Evolutionary conservation across 192 early-diverging fungal genomes (phyloP).

Genomic region (Ambispora gerdemannii): DNA sequence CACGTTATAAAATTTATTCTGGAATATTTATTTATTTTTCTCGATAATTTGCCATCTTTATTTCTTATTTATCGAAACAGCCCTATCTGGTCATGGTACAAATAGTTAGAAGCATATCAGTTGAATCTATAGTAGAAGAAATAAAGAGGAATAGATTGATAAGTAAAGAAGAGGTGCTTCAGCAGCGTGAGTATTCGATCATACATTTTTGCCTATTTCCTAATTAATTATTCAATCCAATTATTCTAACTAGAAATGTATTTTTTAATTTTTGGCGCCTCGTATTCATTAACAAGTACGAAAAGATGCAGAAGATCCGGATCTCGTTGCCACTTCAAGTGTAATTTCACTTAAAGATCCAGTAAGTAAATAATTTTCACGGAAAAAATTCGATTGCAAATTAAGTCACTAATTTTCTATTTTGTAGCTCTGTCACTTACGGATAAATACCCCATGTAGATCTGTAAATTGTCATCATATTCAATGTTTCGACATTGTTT

Average conservation of each 20-base stretch:
- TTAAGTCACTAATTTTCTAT: not conserved
- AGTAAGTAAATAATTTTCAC: conserved; percentile 42
- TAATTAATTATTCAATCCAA: not conserved
- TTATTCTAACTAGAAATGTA: not conserved
- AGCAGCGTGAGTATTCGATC: conserved; percentile 36
- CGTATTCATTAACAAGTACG: conserved; percentile 31
- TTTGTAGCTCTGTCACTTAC: conserved; percentile 53
- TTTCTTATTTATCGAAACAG: conserved; percentile 16
- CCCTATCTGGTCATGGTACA: conserved; percentile 42
- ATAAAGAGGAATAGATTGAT: conserved; percentile 42
- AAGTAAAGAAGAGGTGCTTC: conserved; percentile 46
- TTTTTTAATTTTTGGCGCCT: too few relatives aligned
- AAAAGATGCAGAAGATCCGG: conserved; percentile 55
- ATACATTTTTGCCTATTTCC: not conserved
- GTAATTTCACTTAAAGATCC: conserved; percentile 72
- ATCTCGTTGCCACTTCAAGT: conserved; percentile 61
- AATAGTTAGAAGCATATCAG: conserved; percentile 43
- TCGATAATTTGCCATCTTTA: not conserved
- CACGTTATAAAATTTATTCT: too few relatives aligned
- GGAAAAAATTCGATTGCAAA: not conserved
- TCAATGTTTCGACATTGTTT: conserved; percentile 81
- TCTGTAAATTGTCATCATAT: conserved; percentile 65
- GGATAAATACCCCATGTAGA: conserved; percentile 62
- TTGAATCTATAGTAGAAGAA: conserved; percentile 41
- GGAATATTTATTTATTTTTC: not conserved